phyloP scores from a whole-genome alignment of 352 stramenopile species.

The Thalassiosira livingstoniorum region DNA sequence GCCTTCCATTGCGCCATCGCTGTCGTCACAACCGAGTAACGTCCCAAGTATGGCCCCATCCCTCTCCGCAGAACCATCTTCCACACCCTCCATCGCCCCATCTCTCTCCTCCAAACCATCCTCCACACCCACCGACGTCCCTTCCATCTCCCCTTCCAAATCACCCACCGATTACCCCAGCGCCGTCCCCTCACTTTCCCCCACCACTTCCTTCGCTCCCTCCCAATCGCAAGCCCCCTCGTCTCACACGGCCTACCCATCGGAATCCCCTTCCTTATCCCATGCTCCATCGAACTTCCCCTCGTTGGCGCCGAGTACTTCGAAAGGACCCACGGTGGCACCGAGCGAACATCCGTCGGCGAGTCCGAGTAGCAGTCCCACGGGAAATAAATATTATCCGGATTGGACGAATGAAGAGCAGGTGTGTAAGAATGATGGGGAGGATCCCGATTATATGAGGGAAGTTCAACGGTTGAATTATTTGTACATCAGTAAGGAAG shows the following conservation, averaged over 20 bases:
- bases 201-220: neutral
- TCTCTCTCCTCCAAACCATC: neutral
- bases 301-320: neutral
- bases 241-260: neutral
- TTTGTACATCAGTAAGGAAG: constrained; percentile 36
- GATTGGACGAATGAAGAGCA: constrained; percentile 36
- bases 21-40: neutral
- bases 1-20: neutral
- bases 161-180: neutral
- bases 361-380: neutral
- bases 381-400: constrained; percentile 29
- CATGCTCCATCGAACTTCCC: neutral
- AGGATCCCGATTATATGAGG: constrained; percentile 20
- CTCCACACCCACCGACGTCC: neutral
- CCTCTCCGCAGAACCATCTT: neutral
- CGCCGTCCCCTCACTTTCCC: neutral
- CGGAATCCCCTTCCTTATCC: neutral
- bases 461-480: constrained; percentile 34
- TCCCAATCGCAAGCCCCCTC: neutral
- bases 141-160: neutral
- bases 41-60: neutral
- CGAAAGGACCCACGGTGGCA: neutral
- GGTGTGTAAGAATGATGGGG: constrained; percentile 13
- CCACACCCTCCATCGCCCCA: too few species aligned
- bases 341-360: neutral